A percentile compares a stretch with the other conserved stretches of the same genome.
Evolutionary conservation across 257 asterid genomes (phyloP).

Genomic region (Orobanche coerulescens): DNA sequence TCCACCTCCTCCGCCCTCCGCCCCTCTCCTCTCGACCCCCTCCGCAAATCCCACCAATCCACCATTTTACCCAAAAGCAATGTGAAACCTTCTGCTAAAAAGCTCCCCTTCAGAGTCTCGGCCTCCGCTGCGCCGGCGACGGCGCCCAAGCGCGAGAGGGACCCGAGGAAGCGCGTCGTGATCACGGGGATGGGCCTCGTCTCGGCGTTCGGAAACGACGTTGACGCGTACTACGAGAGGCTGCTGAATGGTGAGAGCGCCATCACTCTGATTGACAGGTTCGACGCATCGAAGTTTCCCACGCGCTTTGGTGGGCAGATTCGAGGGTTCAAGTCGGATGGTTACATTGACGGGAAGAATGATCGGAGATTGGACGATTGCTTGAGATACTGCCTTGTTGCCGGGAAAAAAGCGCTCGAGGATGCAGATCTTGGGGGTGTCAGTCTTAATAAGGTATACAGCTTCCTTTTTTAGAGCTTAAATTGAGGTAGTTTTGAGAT

Average conservation of each 20-base stretch:
- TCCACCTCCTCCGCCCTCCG: slow-evolving; percentile 31
- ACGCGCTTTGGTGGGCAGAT: slow-evolving; percentile 58
- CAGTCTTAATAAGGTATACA: slow-evolving; percentile 30
- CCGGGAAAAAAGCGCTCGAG: slow-evolving; percentile 48
- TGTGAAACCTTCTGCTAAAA: slow-evolving; percentile 24
- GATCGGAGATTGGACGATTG: slow-evolving; percentile 52
- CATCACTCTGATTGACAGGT: slow-evolving; percentile 38
- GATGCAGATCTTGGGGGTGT: slow-evolving; percentile 48
- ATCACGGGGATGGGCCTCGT: slow-evolving; percentile 55
- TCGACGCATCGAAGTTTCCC: slow-evolving; percentile 47
- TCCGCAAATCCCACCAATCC: slow-evolving; percentile 25
- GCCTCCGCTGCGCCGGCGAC: slow-evolving; percentile 26
- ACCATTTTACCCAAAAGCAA: slow-evolving; percentile 17
- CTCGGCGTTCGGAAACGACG: slow-evolving; percentile 50
- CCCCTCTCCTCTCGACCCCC: slow-evolving; percentile 39
- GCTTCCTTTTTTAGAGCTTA: slow-evolving; percentile 6
- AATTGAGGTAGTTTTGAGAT: slow-evolving; percentile 11
- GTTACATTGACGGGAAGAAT: slow-evolving; percentile 47
- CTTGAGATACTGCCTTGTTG: slow-evolving; percentile 48
- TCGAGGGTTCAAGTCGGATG: slow-evolving; percentile 42
- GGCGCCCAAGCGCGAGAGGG: slow-evolving; percentile 52
- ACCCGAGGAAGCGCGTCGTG: slow-evolving; percentile 54
- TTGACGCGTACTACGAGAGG: slow-evolving; percentile 42
- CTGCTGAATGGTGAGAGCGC: slow-evolving; percentile 52
- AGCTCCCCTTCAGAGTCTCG: slow-evolving; percentile 27